phyloP scores from a whole-genome alignment of 2,329 filamentous ascomycete species.

The Chrysoporthe puriensis region DNA sequence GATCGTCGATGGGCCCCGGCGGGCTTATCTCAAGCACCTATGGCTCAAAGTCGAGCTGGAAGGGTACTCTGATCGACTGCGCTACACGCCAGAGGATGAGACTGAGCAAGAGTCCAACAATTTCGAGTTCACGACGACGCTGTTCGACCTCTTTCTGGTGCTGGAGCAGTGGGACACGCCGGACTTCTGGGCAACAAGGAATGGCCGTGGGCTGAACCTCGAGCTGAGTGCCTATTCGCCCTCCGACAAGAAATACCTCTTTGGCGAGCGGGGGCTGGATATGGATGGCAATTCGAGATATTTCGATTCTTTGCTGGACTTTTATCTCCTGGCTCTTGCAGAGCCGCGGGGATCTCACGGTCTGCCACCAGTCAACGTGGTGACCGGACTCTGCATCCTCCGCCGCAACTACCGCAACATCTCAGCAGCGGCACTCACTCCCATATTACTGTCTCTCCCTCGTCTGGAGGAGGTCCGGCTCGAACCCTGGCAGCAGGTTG shows the following conservation, averaged over 20 bases:
- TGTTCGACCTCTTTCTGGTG: constrained; percentile 34
- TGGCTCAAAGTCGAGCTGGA: constrained; percentile 33
- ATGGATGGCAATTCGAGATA: constrained; percentile 34
- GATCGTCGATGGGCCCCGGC: constrained; percentile 31
- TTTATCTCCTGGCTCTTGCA: constrained; percentile 23
- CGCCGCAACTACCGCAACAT: constrained; percentile 29
- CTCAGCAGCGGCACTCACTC: constrained; percentile 24
- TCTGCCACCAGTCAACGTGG: constrained; percentile 24
- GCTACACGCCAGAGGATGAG: constrained; percentile 31
- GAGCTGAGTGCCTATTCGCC: constrained; percentile 34
- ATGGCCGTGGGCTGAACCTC: constrained; percentile 30
- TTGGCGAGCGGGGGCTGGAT: constrained; percentile 32
- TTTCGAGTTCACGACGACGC: constrained; percentile 32
- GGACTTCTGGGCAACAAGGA: constrained; percentile 15
- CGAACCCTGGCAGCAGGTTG: constrained; percentile 29
- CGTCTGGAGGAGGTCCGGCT: constrained; percentile 27
- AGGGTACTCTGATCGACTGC: constrained; percentile 30
- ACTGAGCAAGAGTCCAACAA: constrained; percentile 36
- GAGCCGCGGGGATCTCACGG: constrained; percentile 27
- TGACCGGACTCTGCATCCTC: constrained; percentile 25
- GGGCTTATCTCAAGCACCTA: constrained; percentile 32
- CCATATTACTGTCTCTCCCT: constrained; percentile 24
- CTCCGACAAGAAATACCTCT: constrained; percentile 31
- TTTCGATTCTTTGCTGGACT: constrained; percentile 34
- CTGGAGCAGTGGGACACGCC: constrained; percentile 33